Conservation (phyloP, 169 alveolate genomes). For the Plasmodium knowlesi region DNA sequence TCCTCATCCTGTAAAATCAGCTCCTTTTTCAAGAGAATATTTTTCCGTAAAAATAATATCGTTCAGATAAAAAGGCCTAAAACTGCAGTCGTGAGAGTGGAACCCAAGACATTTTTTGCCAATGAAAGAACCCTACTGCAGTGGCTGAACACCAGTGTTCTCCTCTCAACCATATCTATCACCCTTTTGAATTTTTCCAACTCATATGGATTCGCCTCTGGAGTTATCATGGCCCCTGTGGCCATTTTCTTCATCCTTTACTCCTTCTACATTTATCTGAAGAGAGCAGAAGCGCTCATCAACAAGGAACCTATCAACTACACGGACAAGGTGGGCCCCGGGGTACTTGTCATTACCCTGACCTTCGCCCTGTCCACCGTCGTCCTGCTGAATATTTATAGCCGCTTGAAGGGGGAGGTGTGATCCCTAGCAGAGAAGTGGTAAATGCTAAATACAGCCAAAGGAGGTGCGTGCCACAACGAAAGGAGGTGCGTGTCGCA, state of each 20-base stretch:
- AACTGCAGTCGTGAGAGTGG: slow-evolving; percentile 83
- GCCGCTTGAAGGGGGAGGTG: slow-evolving; percentile 14
- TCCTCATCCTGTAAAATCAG: slow-evolving; percentile 6
- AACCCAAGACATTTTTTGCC: slow-evolving; percentile 88
- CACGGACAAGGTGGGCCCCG: slow-evolving; percentile 84
- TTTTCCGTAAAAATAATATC: slow-evolving; percentile 6
- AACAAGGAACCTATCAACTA: slow-evolving; percentile 85
- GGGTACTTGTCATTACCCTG: slow-evolving; percentile 75
- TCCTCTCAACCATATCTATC: slow-evolving; percentile 82
- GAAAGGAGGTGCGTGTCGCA: too few relatives aligned
- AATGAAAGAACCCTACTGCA: slow-evolving; percentile 85
- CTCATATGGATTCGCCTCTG: slow-evolving; percentile 81
- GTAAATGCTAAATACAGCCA: too few relatives aligned
- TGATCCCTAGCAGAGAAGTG: background rate
- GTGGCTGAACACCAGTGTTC: slow-evolving; percentile 87
- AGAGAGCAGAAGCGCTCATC: slow-evolving; percentile 82
- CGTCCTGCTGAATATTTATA: slow-evolving; percentile 73
- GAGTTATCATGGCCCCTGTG: slow-evolving; percentile 85
- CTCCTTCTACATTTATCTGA: slow-evolving; percentile 82
- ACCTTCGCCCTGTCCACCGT: slow-evolving; percentile 74
- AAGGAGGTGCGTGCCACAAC: too few relatives aligned
- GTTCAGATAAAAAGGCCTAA: slow-evolving; percentile 19
- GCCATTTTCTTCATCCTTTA: slow-evolving; percentile 84
- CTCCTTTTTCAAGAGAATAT: slow-evolving; percentile 25
- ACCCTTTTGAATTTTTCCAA: slow-evolving; percentile 83